Conservation (phyloP, 2,329 filamentous ascomycete species). For the Diaporthe velutina region DNA sequence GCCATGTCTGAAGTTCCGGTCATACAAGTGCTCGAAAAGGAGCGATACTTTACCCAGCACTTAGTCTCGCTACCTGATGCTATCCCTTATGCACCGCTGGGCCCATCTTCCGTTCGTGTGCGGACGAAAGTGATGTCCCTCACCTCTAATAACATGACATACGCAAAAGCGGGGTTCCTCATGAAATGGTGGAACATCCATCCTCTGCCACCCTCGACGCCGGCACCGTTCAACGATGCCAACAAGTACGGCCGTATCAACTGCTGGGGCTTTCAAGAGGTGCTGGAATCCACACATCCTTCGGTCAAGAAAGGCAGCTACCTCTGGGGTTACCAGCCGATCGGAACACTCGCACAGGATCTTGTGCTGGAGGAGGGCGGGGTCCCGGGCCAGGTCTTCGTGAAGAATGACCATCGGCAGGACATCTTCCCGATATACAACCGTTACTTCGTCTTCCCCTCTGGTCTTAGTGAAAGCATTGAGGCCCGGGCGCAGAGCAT, state of each 20-base stretch:
- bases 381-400: conserved; percentile 5
- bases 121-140: conserved; percentile 31
- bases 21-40: conserved; percentile 33
- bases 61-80: conserved; percentile 21
- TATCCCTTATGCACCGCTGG: conserved; percentile 1
- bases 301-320: conserved; percentile 21
- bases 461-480: not conserved
- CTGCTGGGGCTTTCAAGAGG: conserved; percentile 28
- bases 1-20: conserved; percentile 12
- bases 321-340: conserved; percentile 24
- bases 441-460: conserved; percentile 10
- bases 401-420: conserved; percentile 20
- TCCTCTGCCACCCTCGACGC: conserved; percentile 19
- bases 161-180: conserved; percentile 21
- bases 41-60: conserved; percentile 25
- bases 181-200: conserved; percentile 24
- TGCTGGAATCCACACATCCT: conserved; percentile 27
- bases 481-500: not conserved
- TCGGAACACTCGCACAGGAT: conserved; percentile 31
- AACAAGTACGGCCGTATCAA: conserved; percentile 31
- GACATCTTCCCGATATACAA: conserved; percentile 26
- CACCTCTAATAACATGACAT: conserved; percentile 17
- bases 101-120: conserved; percentile 10
- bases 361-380: not conserved
- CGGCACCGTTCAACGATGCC: conserved; percentile 13